Evolutionary conservation across 495 filamentous ascomycete species (phyloP).

Genomic region (Lasiosphaeria ovina): DNA sequence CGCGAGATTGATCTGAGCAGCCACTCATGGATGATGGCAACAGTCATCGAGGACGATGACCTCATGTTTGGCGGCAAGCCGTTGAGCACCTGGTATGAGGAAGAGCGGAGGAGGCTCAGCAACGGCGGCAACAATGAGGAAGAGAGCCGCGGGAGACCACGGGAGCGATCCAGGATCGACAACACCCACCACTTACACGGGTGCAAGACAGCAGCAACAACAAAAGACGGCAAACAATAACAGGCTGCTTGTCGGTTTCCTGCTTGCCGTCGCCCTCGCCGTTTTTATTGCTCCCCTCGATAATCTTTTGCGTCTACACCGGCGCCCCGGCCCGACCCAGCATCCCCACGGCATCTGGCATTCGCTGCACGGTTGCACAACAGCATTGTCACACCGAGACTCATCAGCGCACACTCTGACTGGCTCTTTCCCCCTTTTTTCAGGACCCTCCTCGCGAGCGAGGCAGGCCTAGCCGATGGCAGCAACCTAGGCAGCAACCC

Average conservation of each 20-base stretch:
- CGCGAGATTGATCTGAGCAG: conserved; percentile 36
- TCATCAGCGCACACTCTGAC: no score
- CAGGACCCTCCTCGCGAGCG: no score
- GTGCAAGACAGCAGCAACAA: background rate
- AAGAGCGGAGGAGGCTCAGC: conserved; percentile 43
- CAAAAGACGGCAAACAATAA: conserved; percentile 1
- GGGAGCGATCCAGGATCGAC: conserved; percentile 26
- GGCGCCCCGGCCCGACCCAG: no score
- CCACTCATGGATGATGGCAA: conserved; percentile 49
- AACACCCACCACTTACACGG: conserved; percentile 16
- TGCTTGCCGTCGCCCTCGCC: no score
- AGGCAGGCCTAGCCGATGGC: no score
- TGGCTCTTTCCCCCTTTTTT: no score
- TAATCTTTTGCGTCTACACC: no score
- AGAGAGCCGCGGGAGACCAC: conserved; percentile 44
- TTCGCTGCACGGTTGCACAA: no score
- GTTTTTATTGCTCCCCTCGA: no score
- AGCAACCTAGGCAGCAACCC: no score
- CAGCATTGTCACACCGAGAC: no score
- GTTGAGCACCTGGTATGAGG: conserved; percentile 55
- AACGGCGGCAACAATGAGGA: conserved; percentile 35
- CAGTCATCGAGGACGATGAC: conserved; percentile 56
- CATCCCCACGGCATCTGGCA: no score
- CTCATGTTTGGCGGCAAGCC: conserved; percentile 58
- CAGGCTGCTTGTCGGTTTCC: background rate